Evolutionary conservation across 805 yeast species (phyloP).

Genomic region (Saccharomycopsis guyanensis): DNA sequence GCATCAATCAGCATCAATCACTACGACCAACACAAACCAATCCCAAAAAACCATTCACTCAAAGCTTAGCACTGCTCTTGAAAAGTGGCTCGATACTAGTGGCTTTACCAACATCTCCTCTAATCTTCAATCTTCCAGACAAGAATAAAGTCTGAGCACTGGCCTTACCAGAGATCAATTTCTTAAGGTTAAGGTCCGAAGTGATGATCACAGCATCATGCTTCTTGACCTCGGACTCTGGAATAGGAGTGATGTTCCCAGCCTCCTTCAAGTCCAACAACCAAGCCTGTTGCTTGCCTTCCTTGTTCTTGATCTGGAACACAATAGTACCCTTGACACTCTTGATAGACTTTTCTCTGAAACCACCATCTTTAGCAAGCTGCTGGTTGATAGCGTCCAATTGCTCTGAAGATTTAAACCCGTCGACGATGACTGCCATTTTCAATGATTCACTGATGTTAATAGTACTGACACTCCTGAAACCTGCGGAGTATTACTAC

Average conservation of each 20-base stretch:
- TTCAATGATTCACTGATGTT: slow-evolving; percentile 3
- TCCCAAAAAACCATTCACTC: too few species aligned
- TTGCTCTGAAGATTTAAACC: slow-evolving; percentile 16
- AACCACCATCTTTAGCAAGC: slow-evolving; percentile 5
- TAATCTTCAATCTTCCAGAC: slow-evolving; percentile 78
- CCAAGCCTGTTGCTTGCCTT: slow-evolving; percentile 56
- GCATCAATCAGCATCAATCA: too few species aligned
- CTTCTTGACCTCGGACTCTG: slow-evolving; percentile 40
- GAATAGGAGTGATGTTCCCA: slow-evolving; percentile 37
- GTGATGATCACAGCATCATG: slow-evolving; percentile 61
- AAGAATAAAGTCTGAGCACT: slow-evolving; percentile 80
- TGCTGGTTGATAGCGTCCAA: slow-evolving; percentile 12
- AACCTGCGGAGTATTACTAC: background rate
- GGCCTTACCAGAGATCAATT: slow-evolving; percentile 69
- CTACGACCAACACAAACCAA: too few species aligned
- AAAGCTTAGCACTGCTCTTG: background rate
- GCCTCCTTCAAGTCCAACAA: slow-evolving; percentile 54
- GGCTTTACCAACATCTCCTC: slow-evolving; percentile 90
- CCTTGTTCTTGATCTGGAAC: slow-evolving; percentile 59
- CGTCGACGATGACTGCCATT: slow-evolving; percentile 9
- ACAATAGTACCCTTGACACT: slow-evolving; percentile 54
- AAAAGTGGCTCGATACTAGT: slow-evolving; percentile 30
- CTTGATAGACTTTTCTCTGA: slow-evolving; percentile 11
- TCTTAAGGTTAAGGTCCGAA: slow-evolving; percentile 61
- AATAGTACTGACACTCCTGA: background rate